Base-by-base conservation (phyloP, 345 rosid species). In the Linum trigynum region DNA sequence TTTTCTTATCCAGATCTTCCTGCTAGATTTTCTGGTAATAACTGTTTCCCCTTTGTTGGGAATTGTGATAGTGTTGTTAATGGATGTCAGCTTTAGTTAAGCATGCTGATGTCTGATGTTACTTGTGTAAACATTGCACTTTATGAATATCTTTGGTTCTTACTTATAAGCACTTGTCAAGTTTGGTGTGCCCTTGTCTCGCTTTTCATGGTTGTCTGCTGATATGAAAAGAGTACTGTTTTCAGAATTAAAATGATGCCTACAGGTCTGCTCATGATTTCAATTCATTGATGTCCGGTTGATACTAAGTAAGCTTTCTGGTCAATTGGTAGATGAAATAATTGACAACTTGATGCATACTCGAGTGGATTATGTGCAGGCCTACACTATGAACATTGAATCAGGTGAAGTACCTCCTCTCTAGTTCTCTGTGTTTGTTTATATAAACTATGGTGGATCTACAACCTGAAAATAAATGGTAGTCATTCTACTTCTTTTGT, bases 1-100 rank as follows among this genome's bases (percentile, higher is more conserved):
- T 23, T 23, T 23, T 23, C 32, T 23, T 23, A 23, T 23, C 32
- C 32, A 23, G 32, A 23, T 23, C 32, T 23, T 23, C 32, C 32
- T 23, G 32, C 32, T 23, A 23, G 32, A 72, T 80, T 72, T 85
- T 80, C 95, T 83, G 92, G 95, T 85, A 89, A 92, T 82, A 70
- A 68, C 79, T 77, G 83, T 75, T 69, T 69, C 74, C 80, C 73
- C 80, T 75, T 23, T 65, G n/a, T 60, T 63, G 69, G 86, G 85
- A 74, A 73, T 64, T 42, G 63, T 59, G 45, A 67, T 32, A 60
- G 48, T 8, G 69, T 23, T 62, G 37, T 23, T 36, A 38, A 51
- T 42, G 70, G 67, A 51, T 79, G 65, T 59, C 51, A 38, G 37
- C 37, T 57, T 57, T 16, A 9, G 38, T 57, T 35, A 70, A 65